A percentile compares a stretch with the other conserved stretches of the same genome.
These are phyloP conservation scores for Pestalotiopsis sp. DNA, from an alignment of 2,329 filamentous ascomycete genomes.

Conservation along the genomic window DNA sequence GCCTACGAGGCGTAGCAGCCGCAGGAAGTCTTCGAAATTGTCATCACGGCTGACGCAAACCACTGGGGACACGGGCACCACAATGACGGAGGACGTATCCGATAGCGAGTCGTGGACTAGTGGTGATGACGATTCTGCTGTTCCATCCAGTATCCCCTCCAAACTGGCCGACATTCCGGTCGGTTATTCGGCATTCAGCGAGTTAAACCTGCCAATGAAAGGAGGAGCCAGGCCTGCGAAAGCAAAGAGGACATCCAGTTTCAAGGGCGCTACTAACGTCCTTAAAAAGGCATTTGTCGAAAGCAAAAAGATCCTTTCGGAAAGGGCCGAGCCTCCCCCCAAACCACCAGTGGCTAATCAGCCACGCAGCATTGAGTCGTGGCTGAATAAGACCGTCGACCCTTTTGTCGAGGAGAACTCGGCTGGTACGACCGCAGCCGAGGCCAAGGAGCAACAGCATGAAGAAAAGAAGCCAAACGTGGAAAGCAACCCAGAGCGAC, in stretches of 20 bases:
- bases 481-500: conserved; percentile 30
- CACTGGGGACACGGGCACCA: conserved; percentile 14
- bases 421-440: conserved; percentile 15
- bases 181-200: conserved; percentile 69
- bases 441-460: conserved; percentile 33
- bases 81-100: conserved; percentile 32
- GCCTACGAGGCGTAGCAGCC: conserved; percentile 39
- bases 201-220: conserved; percentile 58
- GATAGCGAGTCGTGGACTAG: conserved; percentile 35
- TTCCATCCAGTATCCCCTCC: conserved; percentile 44
- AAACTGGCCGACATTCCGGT: conserved; percentile 65
- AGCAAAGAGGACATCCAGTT: conserved; percentile 56
- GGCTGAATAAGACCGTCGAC: conserved; percentile 65
- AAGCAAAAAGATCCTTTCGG: conserved; percentile 67
- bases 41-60: conserved; percentile 25
- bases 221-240: conserved; percentile 45
- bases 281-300: conserved; percentile 67
- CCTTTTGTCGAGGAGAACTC: conserved; percentile 55
- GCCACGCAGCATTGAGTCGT: conserved; percentile 67
- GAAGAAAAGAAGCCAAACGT: conserved; percentile 38
- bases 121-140: conserved; percentile 31
- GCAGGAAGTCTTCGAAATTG: conserved; percentile 24
- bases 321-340: conserved; percentile 57
- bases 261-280: conserved; percentile 64
- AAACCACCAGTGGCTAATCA: conserved; percentile 53